phyloP scores from a whole-genome alignment of 73 alveolate species.

The Symbiodinium natans region DNA sequence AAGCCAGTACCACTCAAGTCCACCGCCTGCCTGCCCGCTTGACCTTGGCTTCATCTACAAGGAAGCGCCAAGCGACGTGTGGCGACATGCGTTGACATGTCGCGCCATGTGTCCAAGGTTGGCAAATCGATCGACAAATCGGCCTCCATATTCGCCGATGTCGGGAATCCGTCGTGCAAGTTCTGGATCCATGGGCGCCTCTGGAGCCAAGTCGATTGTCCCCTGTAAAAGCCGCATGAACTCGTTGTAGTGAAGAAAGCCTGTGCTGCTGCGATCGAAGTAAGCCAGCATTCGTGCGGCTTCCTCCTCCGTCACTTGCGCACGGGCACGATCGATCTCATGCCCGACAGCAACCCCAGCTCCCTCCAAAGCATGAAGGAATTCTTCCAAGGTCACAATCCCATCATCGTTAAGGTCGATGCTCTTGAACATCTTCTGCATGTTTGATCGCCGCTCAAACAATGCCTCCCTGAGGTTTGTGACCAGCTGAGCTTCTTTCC shows the following conservation, averaged over 20 bases:
- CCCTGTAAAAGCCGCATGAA: conserved; percentile 88
- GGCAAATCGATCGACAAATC: too few relatives aligned
- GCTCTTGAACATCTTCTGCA: conserved; percentile 89
- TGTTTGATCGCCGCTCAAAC: conserved; percentile 82
- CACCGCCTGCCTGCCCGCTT: neutral
- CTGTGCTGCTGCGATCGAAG: conserved; percentile 63
- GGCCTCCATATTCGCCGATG: conserved; percentile 61
- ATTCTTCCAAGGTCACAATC: conserved; percentile 56
- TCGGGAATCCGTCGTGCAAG: conserved; percentile 63
- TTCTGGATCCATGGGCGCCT: conserved; percentile 46
- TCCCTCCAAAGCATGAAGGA: conserved; percentile 85
- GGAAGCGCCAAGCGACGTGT: too few relatives aligned
- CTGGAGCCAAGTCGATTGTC: conserved; percentile 40
- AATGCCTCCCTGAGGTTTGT: conserved; percentile 69
- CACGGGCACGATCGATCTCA: conserved; percentile 78
- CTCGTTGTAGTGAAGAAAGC: conserved; percentile 72
- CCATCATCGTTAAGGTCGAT: conserved; percentile 72
- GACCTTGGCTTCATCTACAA: too few relatives aligned
- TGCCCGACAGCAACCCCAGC: conserved; percentile 82
- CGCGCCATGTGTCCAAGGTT: too few relatives aligned
- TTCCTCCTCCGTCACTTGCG: conserved; percentile 62
- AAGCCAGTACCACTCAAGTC: conserved; percentile 53
- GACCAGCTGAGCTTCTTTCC: conserved; percentile 72
- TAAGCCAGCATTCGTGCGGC: conserved; percentile 86
- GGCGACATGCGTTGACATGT: too few relatives aligned